phyloP scores from a whole-genome alignment of 176 grass and related monocot species.

The Oryza rufipogon region DNA sequence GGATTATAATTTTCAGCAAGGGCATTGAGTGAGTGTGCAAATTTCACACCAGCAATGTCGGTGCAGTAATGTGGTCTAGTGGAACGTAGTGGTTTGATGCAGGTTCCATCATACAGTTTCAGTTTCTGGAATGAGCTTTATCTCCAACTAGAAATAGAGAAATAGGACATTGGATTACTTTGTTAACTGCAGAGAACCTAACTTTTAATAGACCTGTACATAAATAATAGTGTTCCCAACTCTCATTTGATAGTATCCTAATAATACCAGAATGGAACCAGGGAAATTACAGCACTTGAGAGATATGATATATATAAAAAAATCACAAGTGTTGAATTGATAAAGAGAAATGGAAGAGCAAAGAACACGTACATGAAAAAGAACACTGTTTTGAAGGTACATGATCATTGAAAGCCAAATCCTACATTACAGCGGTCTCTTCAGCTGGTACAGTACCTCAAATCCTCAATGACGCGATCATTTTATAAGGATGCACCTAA shows the following conservation, averaged over 20 bases:
- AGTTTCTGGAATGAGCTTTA: not conserved
- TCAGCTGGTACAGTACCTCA: not conserved
- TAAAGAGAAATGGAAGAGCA: not conserved
- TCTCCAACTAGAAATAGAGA: not conserved
- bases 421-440: not conserved
- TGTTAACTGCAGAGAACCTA: not conserved
- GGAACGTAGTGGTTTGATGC: not conserved
- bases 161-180: not conserved
- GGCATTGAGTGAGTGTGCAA: not conserved
- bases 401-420: slow-evolving; percentile 12
- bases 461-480: slow-evolving; percentile 5
- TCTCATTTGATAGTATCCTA: not conserved
- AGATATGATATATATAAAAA: not conserved
- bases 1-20: slow-evolving; percentile 14
- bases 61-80: not conserved
- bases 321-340: not conserved
- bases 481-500: slow-evolving; percentile 54
- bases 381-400: not conserved
- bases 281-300: not conserved
- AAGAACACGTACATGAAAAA: not conserved
- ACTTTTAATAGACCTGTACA: not conserved
- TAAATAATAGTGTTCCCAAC: not conserved
- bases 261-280: not conserved
- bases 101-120: not conserved
- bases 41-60: not conserved